Conservation (phyloP, 2,329 filamentous ascomycete genomes). For the Hypomyces rosellus region DNA sequence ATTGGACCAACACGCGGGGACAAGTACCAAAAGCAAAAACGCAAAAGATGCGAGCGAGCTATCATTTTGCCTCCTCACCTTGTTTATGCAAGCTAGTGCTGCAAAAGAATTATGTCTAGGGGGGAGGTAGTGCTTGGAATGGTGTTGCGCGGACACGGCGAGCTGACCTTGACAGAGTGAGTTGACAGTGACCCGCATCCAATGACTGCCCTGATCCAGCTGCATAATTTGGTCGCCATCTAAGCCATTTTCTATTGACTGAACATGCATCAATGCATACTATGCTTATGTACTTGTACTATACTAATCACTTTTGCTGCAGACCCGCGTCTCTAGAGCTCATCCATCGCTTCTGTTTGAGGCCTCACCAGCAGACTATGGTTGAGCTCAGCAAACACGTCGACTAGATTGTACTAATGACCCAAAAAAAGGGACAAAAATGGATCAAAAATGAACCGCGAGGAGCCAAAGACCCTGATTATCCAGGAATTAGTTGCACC, state of each 20-base stretch:
- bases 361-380: background rate
- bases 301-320: background rate
- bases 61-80: constrained; percentile 15
- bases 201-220: background rate
- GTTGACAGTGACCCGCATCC: background rate
- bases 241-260: background rate
- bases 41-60: constrained; percentile 16
- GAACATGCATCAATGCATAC: background rate
- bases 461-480: too few relatives aligned
- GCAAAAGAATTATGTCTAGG: too few relatives aligned
- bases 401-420: too few relatives aligned
- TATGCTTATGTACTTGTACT: background rate
- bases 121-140: background rate
- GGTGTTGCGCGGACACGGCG: background rate
- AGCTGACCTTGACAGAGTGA: background rate
- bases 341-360: background rate
- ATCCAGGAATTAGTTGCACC: too few relatives aligned
- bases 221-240: background rate
- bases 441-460: too few relatives aligned
- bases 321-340: background rate
- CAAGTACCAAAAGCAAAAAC: constrained; percentile 15
- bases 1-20: background rate
- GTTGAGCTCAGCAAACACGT: too few relatives aligned
- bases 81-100: too few relatives aligned
- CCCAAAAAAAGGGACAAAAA: too few relatives aligned